Evolutionary conservation across 768 basidiomycete genomes (phyloP).

Genomic region (Panaeolus cyanescens): DNA sequence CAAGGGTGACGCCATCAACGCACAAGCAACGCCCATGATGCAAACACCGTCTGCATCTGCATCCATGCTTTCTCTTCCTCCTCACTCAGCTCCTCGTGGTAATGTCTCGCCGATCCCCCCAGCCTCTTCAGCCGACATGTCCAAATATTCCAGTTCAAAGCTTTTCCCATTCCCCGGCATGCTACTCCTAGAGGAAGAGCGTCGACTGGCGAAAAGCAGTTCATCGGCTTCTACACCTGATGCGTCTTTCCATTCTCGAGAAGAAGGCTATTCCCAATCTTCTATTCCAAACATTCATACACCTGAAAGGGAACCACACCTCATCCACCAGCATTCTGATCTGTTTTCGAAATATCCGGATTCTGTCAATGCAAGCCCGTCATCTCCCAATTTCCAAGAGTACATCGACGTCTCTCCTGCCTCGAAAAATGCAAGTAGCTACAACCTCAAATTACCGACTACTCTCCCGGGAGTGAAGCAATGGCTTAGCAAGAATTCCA

Average conservation of each 20-base stretch:
- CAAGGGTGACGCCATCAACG: slow-evolving; percentile 43
- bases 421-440: slow-evolving; percentile 36
- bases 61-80: slow-evolving; percentile 65
- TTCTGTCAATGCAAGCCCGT: slow-evolving; percentile 40
- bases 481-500: slow-evolving; percentile 70
- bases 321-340: slow-evolving; percentile 73
- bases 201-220: slow-evolving; percentile 48
- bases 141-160: slow-evolving; percentile 77
- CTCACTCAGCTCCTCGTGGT: slow-evolving; percentile 54
- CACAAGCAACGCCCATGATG: slow-evolving; percentile 48
- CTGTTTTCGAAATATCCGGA: slow-evolving; percentile 58
- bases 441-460: slow-evolving; percentile 60
- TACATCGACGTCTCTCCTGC: slow-evolving; percentile 46
- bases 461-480: slow-evolving; percentile 79
- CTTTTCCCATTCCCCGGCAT: slow-evolving; percentile 91
- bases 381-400: slow-evolving; percentile 51
- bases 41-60: slow-evolving; percentile 69
- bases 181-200: slow-evolving; percentile 73
- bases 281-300: slow-evolving; percentile 37
- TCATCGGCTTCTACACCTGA: slow-evolving; percentile 49
- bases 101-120: slow-evolving; percentile 80
- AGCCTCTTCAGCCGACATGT: slow-evolving; percentile 67
- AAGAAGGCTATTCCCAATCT: slow-evolving; percentile 51
- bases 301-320: slow-evolving; percentile 52
- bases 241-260: slow-evolving; percentile 46